These are phyloP conservation scores for Clarireedia hainanense DNA, from an alignment of 2,329 filamentous ascomycete genomes.

Conservation along the genomic window DNA sequence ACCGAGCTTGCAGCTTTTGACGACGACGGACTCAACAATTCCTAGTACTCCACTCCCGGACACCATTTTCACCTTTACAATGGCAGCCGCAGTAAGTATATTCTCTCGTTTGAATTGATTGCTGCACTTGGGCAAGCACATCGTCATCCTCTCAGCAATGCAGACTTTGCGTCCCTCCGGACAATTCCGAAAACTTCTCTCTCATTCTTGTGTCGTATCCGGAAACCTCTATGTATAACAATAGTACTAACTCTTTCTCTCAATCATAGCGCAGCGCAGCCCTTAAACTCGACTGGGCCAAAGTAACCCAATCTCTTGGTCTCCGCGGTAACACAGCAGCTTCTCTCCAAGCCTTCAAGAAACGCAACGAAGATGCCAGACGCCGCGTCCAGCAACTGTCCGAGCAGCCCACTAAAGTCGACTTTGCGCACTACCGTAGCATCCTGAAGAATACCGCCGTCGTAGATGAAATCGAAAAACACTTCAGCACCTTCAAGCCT, in stretches of 20 bases:
- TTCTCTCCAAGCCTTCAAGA: slow-evolving; percentile 94
- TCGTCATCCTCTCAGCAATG: background rate
- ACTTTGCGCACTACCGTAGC: slow-evolving; percentile 89
- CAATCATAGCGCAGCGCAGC: slow-evolving; percentile 80
- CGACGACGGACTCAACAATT: slow-evolving; percentile 24
- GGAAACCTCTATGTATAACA: background rate
- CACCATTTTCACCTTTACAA: slow-evolving; percentile 46
- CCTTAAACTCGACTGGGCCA: slow-evolving; percentile 98
- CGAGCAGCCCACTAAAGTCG: slow-evolving; percentile 77
- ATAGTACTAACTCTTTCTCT: slow-evolving; percentile 14
- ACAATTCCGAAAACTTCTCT: slow-evolving; percentile 1
- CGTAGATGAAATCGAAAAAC: slow-evolving; percentile 94
- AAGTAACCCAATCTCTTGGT: slow-evolving; percentile 87
- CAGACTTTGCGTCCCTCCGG: slow-evolving; percentile 9
- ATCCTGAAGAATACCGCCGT: slow-evolving; percentile 93
- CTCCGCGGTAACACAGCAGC: slow-evolving; percentile 90
- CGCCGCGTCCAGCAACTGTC: slow-evolving; percentile 81
- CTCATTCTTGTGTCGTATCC: background rate
- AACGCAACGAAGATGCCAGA: slow-evolving; percentile 97
- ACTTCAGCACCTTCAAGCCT: slow-evolving; percentile 87
- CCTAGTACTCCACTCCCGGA: slow-evolving; percentile 43
- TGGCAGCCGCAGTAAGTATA: slow-evolving; percentile 58
- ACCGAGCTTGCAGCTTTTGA: slow-evolving; percentile 16
- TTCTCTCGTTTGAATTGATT: slow-evolving; percentile 18
- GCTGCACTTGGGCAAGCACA: background rate